Evolutionary conservation across 768 basidiomycete genomes (phyloP), one percentile per base, ranked within the genome.

Genomic region (Coprinopsis strossmayeri): DNA sequence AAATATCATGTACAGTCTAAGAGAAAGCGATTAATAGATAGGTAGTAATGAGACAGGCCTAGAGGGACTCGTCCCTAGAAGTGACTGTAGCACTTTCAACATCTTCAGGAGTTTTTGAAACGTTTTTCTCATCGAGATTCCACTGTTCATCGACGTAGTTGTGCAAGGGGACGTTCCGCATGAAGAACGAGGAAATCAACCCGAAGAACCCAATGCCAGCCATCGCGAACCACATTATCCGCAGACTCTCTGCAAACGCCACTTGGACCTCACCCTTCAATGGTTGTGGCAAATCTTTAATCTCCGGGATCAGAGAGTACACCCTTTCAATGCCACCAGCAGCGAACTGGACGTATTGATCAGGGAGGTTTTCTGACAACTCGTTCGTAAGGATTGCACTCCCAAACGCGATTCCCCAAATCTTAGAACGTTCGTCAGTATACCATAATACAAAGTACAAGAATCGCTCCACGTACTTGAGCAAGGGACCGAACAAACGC

Each of bases 361-460:
- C 26, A 0, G 82, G 78, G 0, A 83, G 70, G 0, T 49, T 55
- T 34, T 55, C 61, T 2, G 60, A 55, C 5, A 83, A 68, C 43
- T 73, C 53, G 59, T 79, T 83, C 51, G 79, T 72, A 11, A 83
- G 65, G 38, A 81, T 64, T 0, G 74, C 69, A 5, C 62, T 64
- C 1, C 73, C 73, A 47, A 83, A 71, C 0, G 74, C 67, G 50
- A 80, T 60, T 1, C 80, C 81, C 70, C 77, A 76, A 3, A 65
- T 64, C 69, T 79, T 44, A 25, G 5, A 28, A 41, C 43, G 18
- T 49, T 43, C 5, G 30, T 32, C 30, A 45, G 18, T 9, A 24
- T 2, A 11, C 21, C 21, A 3, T 23, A 13, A 7, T 28, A 17
- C 40, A 39, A 23, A 32, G 30, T 32, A 32, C 7, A 7, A 32